These are phyloP conservation scores for Lolium perenne DNA, from an alignment of 176 grass and related monocot species.

Conservation along the genomic window DNA sequence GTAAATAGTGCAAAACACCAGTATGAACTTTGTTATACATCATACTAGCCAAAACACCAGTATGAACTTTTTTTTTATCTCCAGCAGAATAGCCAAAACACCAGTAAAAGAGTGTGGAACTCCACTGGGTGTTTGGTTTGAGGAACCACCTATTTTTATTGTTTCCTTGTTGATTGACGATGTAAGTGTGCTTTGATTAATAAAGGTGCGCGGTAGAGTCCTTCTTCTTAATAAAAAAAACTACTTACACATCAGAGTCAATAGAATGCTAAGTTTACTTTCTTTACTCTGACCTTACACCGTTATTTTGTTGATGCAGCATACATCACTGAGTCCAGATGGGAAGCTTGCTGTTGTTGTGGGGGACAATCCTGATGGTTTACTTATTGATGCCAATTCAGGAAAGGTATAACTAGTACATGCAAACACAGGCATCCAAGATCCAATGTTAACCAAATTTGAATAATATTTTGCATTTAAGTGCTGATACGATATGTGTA, in stretches of 20 bases:
- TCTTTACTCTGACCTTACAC: constrained; percentile 18
- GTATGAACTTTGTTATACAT: constrained; percentile 1
- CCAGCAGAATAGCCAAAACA: no score
- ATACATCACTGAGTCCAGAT: constrained; percentile 88
- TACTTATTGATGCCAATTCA: constrained; percentile 84
- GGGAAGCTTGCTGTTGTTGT: constrained; percentile 77
- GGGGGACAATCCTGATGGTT: constrained; percentile 73
- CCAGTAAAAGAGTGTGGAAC: no score
- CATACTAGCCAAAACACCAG: background rate
- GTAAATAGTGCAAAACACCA: constrained; percentile 21
- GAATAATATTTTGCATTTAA: constrained; percentile 18
- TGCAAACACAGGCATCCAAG: background rate
- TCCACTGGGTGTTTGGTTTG: no score
- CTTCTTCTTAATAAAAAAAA: no score
- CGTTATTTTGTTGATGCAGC: constrained; percentile 63
- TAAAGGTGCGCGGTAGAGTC: no score
- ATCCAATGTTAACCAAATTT: constrained; percentile 24
- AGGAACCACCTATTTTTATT: no score
- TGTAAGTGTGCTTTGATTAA: no score
- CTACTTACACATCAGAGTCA: background rate
- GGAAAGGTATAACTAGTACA: constrained; percentile 71
- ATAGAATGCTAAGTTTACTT: background rate
- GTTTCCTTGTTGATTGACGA: no score
- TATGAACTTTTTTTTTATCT: background rate
- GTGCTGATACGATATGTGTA: constrained; percentile 4